Evolutionary conservation across 768 basidiomycete species (phyloP).

Genomic region (Boletus coccyginus): DNA sequence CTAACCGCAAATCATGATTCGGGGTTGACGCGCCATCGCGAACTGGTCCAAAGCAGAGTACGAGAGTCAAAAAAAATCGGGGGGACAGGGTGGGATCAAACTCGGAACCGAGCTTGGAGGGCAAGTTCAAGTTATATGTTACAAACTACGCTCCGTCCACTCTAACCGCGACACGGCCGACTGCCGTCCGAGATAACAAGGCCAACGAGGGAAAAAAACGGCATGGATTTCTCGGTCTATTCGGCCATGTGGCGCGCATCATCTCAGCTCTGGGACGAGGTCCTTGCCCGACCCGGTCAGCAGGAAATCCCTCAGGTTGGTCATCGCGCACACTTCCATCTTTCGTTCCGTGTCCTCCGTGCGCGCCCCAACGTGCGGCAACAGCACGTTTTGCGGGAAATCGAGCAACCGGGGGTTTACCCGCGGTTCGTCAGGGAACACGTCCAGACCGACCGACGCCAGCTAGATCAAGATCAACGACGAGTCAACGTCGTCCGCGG

Average conservation of each 20-base stretch:
- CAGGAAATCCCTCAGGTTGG: constrained; percentile 70
- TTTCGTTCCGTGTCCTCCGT: constrained; percentile 73
- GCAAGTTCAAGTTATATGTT: no score
- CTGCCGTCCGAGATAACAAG: neutral
- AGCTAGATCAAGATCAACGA: neutral
- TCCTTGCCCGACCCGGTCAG: constrained; percentile 59
- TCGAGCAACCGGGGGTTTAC: constrained; percentile 71
- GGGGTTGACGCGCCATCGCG: constrained; percentile 20
- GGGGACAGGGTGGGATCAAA: no score
- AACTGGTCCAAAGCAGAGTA: neutral
- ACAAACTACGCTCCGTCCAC: no score
- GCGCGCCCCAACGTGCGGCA: constrained; percentile 93
- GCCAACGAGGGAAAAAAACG: neutral
- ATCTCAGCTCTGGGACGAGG: constrained; percentile 51
- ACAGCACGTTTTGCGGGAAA: constrained; percentile 76
- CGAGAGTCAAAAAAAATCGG: neutral
- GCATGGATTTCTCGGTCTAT: neutral
- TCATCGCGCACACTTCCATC: constrained; percentile 82
- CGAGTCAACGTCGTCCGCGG: neutral
- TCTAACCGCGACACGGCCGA: no score
- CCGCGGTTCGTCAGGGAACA: constrained; percentile 80
- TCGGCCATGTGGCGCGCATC: neutral
- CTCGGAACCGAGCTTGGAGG: neutral
- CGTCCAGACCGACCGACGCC: constrained; percentile 67
- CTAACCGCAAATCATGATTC: constrained; percentile 37